Evolutionary conservation across 345 rosid species (phyloP).

Genomic region (Arabidopsis thaliana): TAIR10.1 NC_003070.9:2651001-2651500

Average conservation of each 20-base stretch:
- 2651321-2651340: constrained; percentile 77
- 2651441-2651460: background rate
- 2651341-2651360: constrained; percentile 97
- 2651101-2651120: constrained; percentile 26
- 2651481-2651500: constrained; percentile 66
- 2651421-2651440: constrained; percentile 11
- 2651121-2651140: constrained; percentile 43
- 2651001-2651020: constrained; percentile 84
- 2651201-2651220: constrained; percentile 98
- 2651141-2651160: constrained; percentile 86
- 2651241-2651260: constrained; percentile 2
- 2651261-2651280: constrained; percentile 11
- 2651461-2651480: constrained; percentile 39
- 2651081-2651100: constrained; percentile 16
- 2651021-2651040: constrained; percentile 75
- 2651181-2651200: constrained; percentile 94
- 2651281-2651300: constrained; percentile 31
- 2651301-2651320: constrained; percentile 32
- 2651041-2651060: background rate
- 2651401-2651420: constrained; percentile 81
- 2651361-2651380: constrained; percentile 97
- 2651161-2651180: constrained; percentile 98
- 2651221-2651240: constrained; percentile 43
- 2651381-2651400: constrained; percentile 90
- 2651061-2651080: background rate